Conservation (phyloP, 805 yeast species). For the Saturnispora zaruensis region DNA sequence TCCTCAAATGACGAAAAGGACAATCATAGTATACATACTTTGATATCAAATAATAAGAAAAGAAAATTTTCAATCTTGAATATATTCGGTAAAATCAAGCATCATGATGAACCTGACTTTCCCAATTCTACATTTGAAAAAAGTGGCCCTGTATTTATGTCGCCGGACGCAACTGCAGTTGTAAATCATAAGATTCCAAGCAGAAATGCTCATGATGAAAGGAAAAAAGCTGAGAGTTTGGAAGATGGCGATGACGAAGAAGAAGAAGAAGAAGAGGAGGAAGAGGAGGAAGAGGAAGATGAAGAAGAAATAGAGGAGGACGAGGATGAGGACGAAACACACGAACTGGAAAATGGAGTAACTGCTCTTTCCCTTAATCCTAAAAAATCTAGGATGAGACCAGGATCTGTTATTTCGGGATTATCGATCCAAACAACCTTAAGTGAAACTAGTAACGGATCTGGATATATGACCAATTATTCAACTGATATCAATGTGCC, state of each 20-base stretch:
- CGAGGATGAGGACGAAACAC: not conserved
- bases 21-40: not conserved
- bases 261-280: not conserved
- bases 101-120: not conserved
- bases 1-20: not conserved
- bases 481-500: constrained; percentile 26
- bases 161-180: not conserved
- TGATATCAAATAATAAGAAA: not conserved
- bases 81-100: not conserved
- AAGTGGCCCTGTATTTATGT: not conserved
- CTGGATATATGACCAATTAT: constrained; percentile 30
- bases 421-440: constrained; percentile 40
- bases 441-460: constrained; percentile 44
- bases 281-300: constrained; percentile 1
- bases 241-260: not conserved
- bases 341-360: not conserved
- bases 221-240: not conserved
- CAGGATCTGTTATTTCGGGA: constrained; percentile 45
- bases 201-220: not conserved
- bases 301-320: not conserved
- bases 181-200: not conserved
- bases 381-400: constrained; percentile 25
- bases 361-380: not conserved
- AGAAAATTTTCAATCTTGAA: not conserved
- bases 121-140: not conserved